Evolutionary conservation across 2,329 filamentous ascomycete genomes (phyloP).

Genomic region (Lachnum nothofagi): DNA sequence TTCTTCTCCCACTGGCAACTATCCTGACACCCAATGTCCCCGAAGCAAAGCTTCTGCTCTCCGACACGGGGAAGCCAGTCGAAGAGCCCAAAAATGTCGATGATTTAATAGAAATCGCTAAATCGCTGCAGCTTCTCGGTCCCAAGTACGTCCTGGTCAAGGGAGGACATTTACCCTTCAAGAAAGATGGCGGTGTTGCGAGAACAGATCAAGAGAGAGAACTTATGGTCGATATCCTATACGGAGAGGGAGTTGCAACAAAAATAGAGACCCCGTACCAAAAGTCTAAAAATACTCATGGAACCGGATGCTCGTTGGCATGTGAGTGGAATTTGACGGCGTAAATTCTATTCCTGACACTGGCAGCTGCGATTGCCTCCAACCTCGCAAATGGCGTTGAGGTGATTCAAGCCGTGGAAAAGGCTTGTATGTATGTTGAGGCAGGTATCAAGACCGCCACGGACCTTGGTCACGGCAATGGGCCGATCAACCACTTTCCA

Average conservation of each 20-base stretch:
- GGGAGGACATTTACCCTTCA: constrained; percentile 82
- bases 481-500: constrained; percentile 75
- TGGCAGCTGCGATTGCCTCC: constrained; percentile 64
- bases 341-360: constrained; percentile 5
- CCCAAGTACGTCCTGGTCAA: constrained; percentile 81
- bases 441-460: constrained; percentile 54
- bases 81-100: constrained; percentile 50
- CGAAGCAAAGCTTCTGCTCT: constrained; percentile 63
- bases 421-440: constrained; percentile 67
- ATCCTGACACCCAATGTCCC: constrained; percentile 74
- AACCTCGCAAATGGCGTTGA: constrained; percentile 58
- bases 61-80: constrained; percentile 41
- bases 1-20: constrained; percentile 61
- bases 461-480: constrained; percentile 55
- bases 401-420: constrained; percentile 56
- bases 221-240: constrained; percentile 72
- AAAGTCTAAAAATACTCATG: constrained; percentile 77
- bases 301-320: constrained; percentile 89
- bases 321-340: constrained; percentile 50
- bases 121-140: constrained; percentile 60
- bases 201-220: constrained; percentile 53
- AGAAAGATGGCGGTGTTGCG: constrained; percentile 55
- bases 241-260: constrained; percentile 53
- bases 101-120: constrained; percentile 66
- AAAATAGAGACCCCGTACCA: constrained; percentile 68